Evolutionary conservation across 2,329 filamentous ascomycete species (phyloP), one percentile per base, ranked within the genome.

Genomic region (Pseudogymnoascus sp.): DNA sequence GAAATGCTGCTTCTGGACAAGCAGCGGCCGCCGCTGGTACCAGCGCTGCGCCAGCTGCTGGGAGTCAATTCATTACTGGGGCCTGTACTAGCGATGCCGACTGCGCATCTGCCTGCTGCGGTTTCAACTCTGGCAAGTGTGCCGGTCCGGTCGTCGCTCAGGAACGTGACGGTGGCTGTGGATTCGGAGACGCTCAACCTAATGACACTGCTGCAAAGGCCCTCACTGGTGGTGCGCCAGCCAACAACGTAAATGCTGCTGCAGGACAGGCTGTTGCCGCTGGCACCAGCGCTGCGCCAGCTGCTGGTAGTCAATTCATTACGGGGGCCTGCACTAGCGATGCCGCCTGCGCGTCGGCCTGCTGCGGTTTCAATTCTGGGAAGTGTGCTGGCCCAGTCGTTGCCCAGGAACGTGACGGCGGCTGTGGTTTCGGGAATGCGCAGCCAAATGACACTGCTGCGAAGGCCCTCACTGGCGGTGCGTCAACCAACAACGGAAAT

Each of bases 91-190:
- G 31, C 12, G 65, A 66, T 43, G 64, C 65, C 14, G 65, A 62
- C n/a, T 66, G 65, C 18, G 62, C 60, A 12, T 41, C 55, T 4
- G 62, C 58, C 7, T 66, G 65, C 8, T 66, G 65, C 18, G 65
- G 60, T 5, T 65, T 65, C 21, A 66, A 66, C 14, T 69, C 64
- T 3, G 71, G 68, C 45, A 73, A 71, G 52, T 73, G 73, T 3
- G 69, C 72, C 18, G 74, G 73, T 62, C 71, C 73, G 1, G 70
- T 71, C 7, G 60, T 69, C 1, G 73, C 70, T 0, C 72, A 72
- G 49, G 68, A 69, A 6, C 70, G 73, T 23, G 74, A 75, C 61
- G 70, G 71, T 8, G 73, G 73, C 3, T 75, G 73, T 65, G 73
- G 73, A 1, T 74, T 74, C 41, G 67, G 66, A 7, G 45, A 62